These are phyloP conservation scores for Apophysomyces elegans DNA, from an alignment of 371 early-diverging fungal species.

Conservation along the genomic window DNA sequence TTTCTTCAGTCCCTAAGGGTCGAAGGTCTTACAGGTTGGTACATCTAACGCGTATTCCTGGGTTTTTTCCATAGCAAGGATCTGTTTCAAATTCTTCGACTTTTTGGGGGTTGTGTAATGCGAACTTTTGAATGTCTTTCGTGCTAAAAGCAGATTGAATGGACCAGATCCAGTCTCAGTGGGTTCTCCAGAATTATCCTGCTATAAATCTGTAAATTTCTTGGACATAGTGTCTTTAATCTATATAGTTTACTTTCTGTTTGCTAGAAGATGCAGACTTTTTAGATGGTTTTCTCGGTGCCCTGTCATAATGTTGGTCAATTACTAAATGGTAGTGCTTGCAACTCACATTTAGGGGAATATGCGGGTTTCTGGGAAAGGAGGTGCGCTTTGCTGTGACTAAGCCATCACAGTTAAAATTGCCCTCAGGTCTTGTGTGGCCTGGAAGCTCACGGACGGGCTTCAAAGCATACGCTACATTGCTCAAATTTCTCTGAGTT, in stretches of 20 bases:
- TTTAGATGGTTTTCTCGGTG: constrained; percentile 19
- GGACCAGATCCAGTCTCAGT: constrained; percentile 21
- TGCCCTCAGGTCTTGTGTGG: too few species aligned
- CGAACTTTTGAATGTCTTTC: constrained; percentile 74
- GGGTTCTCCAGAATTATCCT: constrained; percentile 1
- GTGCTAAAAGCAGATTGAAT: constrained; percentile 32
- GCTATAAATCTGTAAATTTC: neutral
- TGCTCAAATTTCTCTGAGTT: too few species aligned
- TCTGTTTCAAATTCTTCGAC: constrained; percentile 80
- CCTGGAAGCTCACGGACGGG: too few species aligned
- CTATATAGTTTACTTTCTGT: constrained; percentile 1
- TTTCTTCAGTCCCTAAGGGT: too few species aligned
- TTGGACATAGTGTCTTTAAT: neutral
- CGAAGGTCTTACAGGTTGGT: constrained; percentile 63
- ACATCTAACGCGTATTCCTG: constrained; percentile 64
- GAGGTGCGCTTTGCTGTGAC: too few species aligned
- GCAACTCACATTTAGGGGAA: neutral
- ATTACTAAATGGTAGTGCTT: neutral
- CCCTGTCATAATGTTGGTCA: constrained; percentile 12
- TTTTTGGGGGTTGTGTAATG: constrained; percentile 69
- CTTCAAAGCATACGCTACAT: too few species aligned
- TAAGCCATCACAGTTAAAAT: too few species aligned
- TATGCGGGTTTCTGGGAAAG: too few species aligned
- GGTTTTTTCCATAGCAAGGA: constrained; percentile 72
- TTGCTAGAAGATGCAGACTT: constrained; percentile 12